Evolutionary conservation across 805 yeast genomes (phyloP).

Genomic region (Starmera dryadoides): DNA sequence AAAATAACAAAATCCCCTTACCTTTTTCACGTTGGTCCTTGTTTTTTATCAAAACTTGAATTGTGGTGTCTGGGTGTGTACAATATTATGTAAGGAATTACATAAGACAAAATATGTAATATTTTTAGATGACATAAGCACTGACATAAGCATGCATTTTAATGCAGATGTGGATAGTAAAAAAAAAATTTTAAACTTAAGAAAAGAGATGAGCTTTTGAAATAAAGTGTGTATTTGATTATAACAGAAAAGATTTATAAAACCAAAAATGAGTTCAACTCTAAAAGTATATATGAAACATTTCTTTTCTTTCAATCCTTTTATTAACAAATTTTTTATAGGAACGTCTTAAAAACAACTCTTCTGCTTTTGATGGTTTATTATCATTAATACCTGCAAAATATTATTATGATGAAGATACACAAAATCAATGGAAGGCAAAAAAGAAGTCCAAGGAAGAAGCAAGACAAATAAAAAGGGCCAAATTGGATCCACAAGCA

Average conservation of each 20-base stretch:
- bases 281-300: conserved; percentile 41
- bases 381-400: conserved; percentile 90
- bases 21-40: too few species aligned
- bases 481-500: conserved; percentile 68
- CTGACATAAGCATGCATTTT: background rate
- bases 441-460: conserved; percentile 70
- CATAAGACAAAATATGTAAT: too few species aligned
- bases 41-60: too few species aligned
- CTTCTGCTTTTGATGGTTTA: conserved; percentile 81
- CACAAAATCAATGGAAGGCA: conserved; percentile 85
- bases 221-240: background rate
- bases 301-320: background rate
- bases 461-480: conserved; percentile 48
- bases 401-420: conserved; percentile 86
- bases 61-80: too few species aligned
- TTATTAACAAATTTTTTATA: conserved; percentile 16
- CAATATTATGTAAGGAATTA: too few species aligned
- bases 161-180: background rate
- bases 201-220: background rate
- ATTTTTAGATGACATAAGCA: background rate
- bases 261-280: conserved; percentile 40
- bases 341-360: conserved; percentile 74
- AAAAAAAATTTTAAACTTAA: too few species aligned
- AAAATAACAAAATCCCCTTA: too few species aligned
- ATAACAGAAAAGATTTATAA: background rate